These are phyloP conservation scores for Angomonas deanei DNA, from an alignment of 208 protist species.

Conservation along the genomic window DNA sequence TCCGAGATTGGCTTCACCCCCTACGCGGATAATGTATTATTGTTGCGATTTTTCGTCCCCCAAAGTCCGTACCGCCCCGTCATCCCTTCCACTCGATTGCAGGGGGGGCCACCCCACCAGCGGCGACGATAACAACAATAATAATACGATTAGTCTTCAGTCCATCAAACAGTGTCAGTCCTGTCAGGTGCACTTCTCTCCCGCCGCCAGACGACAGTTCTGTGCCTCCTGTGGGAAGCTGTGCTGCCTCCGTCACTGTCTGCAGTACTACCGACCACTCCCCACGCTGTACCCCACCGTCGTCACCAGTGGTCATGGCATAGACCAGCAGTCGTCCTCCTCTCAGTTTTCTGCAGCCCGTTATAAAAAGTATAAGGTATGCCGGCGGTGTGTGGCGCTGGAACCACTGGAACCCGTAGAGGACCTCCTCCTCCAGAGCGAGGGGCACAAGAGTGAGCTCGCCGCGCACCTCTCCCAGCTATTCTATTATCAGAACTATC, in stretches of 20 bases:
- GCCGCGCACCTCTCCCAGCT: constrained; percentile 22
- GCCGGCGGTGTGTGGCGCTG: constrained; percentile 38
- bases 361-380: constrained; percentile 23
- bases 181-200: constrained; percentile 15
- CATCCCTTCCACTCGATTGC: not conserved
- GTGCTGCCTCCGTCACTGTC: constrained; percentile 49
- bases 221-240: constrained; percentile 67
- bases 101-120: not conserved
- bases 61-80: constrained; percentile 39
- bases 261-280: constrained; percentile 42
- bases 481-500: constrained; percentile 12
- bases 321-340: too few species aligned
- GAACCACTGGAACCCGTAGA: constrained; percentile 60
- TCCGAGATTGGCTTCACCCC: constrained; percentile 46
- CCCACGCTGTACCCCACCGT: constrained; percentile 31
- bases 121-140: not conserved
- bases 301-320: too few species aligned
- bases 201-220: constrained; percentile 46
- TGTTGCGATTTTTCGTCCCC: constrained; percentile 60
- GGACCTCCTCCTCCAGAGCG: constrained; percentile 60
- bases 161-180: constrained; percentile 1
- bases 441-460: constrained; percentile 58
- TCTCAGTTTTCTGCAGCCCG: not conserved
- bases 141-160: not conserved
- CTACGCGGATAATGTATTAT: constrained; percentile 56